These are phyloP conservation scores for Pythium dissimile DNA, from an alignment of 352 stramenopile genomes.

Conservation along the genomic window DNA sequence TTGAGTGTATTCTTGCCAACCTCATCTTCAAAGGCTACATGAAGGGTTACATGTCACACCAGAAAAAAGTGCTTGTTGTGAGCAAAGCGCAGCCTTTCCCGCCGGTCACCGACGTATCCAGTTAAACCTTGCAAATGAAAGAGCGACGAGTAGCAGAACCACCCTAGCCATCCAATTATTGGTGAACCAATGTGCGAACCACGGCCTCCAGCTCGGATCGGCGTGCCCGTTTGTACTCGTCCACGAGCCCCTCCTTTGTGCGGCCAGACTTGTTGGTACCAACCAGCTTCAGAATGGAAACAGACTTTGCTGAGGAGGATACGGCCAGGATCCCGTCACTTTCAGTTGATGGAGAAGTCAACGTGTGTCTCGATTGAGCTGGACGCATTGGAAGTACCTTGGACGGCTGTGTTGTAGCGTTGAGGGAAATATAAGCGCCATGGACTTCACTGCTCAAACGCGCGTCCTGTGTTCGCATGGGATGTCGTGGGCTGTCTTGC, in stretches of 20 bases:
- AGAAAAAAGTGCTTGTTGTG: conserved; percentile 95
- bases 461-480: not conserved
- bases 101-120: conserved; percentile 71
- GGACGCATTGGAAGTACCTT: too few species aligned
- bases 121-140: conserved; percentile 27
- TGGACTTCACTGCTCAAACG: too few species aligned
- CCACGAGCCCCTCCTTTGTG: conserved; percentile 48
- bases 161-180: conserved; percentile 1
- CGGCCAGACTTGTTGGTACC: conserved; percentile 34
- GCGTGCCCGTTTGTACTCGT: conserved; percentile 65
- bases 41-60: conserved; percentile 96
- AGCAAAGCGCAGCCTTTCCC: conserved; percentile 95
- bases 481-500: conserved; percentile 13
- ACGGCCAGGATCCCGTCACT: too few species aligned
- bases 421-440: too few species aligned
- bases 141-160: too few species aligned
- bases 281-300: conserved; percentile 64
- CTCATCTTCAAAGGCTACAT: conserved; percentile 96
- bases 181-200: conserved; percentile 59
- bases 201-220: conserved; percentile 61
- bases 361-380: not conserved
- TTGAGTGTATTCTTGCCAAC: conserved; percentile 97
- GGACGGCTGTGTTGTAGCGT: too few species aligned
- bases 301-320: conserved; percentile 16
- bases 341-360: not conserved